A percentile compares a stretch with the other conserved stretches of the same genome.
phyloP scores from a whole-genome alignment of 257 asterid genomes.

The Solanum tarijense region DNA sequence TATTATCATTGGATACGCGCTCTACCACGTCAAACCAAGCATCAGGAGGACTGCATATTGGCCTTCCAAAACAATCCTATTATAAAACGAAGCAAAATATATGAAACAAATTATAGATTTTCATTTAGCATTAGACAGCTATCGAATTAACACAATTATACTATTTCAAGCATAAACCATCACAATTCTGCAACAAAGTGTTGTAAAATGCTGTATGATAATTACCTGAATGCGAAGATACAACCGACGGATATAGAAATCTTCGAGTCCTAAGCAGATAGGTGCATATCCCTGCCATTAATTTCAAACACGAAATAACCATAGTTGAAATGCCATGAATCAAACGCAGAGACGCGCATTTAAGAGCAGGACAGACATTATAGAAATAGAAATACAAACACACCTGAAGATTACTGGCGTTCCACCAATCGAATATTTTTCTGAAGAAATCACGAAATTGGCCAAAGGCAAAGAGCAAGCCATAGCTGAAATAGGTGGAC shows the following conservation, averaged over 20 bases:
- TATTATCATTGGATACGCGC: constrained; percentile 78
- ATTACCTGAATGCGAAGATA: constrained; percentile 84
- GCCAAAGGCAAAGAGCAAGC: constrained; percentile 87
- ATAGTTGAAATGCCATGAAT: not conserved
- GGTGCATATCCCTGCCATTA: constrained; percentile 83
- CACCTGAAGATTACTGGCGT: constrained; percentile 63
- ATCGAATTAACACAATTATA: not conserved
- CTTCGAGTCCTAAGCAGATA: constrained; percentile 97
- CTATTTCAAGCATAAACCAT: not conserved
- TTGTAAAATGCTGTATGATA: not conserved
- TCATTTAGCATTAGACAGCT: not conserved
- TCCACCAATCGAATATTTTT: constrained; percentile 58
- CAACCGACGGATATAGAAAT: constrained; percentile 77
- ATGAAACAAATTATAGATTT: not conserved
- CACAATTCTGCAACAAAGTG: not conserved
- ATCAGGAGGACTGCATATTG: constrained; percentile 94
- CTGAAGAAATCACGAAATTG: constrained; percentile 87
- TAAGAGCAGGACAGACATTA: not conserved
- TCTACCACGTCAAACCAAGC: constrained; percentile 98
- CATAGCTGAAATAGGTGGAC: constrained; percentile 90
- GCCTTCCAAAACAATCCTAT: constrained; percentile 95
- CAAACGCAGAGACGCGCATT: not conserved
- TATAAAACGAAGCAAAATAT: not conserved
- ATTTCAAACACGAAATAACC: not conserved
- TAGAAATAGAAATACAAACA: not conserved